Percentiles rank a stretch among this genome's conserved stretches.
These are phyloP conservation scores for Diaporthe eres DNA, from an alignment of 2,329 filamentous ascomycete genomes.

Conservation along the genomic window DNA sequence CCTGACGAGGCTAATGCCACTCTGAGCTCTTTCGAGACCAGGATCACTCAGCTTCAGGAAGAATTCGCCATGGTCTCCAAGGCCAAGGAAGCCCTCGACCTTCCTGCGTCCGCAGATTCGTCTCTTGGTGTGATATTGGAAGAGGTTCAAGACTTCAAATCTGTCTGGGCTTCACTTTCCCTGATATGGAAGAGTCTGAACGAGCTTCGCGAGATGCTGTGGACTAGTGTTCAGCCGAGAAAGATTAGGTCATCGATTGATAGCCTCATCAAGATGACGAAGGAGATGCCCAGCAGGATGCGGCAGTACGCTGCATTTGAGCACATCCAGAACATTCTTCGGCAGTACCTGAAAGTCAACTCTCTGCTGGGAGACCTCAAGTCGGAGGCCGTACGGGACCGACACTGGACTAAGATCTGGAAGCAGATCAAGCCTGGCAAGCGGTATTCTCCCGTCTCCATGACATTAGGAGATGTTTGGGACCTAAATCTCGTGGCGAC, in stretches of 20 bases:
- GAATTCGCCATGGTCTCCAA: constrained; percentile 95
- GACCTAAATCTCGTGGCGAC: constrained; percentile 92
- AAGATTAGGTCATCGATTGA: constrained; percentile 93
- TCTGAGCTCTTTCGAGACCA: constrained; percentile 84
- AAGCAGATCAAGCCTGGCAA: constrained; percentile 94
- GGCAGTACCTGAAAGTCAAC: constrained; percentile 92
- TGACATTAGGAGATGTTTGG: constrained; percentile 99
- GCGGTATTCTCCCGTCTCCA: constrained; percentile 92
- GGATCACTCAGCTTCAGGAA: constrained; percentile 86
- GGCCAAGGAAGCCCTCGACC: constrained; percentile 95
- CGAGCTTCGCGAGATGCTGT: constrained; percentile 90
- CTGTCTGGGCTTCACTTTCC: constrained; percentile 94
- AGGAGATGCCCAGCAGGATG: constrained; percentile 99
- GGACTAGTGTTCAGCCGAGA: constrained; percentile 95
- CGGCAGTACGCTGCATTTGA: constrained; percentile 99
- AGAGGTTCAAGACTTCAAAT: constrained; percentile 98
- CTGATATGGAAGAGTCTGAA: constrained; percentile 98
- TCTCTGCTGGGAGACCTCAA: constrained; percentile 89
- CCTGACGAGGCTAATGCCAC: constrained; percentile 90
- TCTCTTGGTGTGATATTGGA: constrained; percentile 89
- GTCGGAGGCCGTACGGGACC: constrained; percentile 94
- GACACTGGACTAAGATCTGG: constrained; percentile 98
- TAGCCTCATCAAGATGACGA: constrained; percentile 95
- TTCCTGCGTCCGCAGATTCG: constrained; percentile 84
- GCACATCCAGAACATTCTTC: constrained; percentile 92